Conservation (phyloP, 75 land plant genomes). For the Selaginella tamariscina region DNA sequence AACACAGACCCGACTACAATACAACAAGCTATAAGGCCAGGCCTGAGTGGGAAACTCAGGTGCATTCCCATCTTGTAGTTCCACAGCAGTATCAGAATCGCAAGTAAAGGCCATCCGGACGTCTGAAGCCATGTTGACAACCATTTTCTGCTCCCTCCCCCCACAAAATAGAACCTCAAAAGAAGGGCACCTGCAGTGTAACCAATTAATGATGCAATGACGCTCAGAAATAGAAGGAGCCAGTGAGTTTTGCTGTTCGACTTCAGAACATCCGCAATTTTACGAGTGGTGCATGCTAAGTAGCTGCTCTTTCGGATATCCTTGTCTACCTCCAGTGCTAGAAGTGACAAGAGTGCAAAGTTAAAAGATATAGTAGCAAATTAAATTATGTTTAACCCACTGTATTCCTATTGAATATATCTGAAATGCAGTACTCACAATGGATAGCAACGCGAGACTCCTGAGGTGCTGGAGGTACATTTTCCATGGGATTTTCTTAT, state of each 20-base stretch:
- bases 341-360: too few species aligned
- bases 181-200: constrained; percentile 37
- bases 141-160: constrained; percentile 55
- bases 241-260: constrained; percentile 14
- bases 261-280: too few species aligned
- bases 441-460: too few species aligned
- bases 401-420: too few species aligned
- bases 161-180: constrained; percentile 36
- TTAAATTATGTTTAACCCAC: too few species aligned
- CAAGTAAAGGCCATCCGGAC: constrained; percentile 37
- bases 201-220: constrained; percentile 31
- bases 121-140: constrained; percentile 33
- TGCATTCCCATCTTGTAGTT: not conserved
- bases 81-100: not conserved
- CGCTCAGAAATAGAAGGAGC: constrained; percentile 30
- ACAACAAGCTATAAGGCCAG: constrained; percentile 17
- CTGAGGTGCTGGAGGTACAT: too few species aligned
- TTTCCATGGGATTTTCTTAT: too few species aligned
- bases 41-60: not conserved
- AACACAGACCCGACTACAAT: constrained; percentile 26
- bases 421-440: too few species aligned
- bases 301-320: too few species aligned
- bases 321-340: too few species aligned
- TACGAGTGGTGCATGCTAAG: too few species aligned
- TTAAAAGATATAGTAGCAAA: too few species aligned